Evolutionary conservation across 2,329 filamentous ascomycete species (phyloP).

Genomic region (Akanthomyces lecanii): DNA sequence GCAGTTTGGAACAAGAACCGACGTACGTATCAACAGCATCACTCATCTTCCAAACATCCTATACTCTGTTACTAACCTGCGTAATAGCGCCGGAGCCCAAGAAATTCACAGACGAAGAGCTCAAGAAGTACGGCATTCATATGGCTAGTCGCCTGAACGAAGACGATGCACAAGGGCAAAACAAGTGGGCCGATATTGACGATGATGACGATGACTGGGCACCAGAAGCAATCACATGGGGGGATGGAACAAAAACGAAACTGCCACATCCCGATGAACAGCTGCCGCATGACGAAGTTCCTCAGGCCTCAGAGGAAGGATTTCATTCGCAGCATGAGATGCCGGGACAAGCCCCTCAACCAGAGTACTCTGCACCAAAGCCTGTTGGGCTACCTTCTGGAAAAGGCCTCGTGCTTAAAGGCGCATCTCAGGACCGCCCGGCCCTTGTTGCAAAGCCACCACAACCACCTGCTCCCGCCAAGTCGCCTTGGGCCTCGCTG

Average conservation of each 20-base stretch:
- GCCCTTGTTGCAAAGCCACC: conserved; percentile 70
- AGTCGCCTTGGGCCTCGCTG: conserved; percentile 86
- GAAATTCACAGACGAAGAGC: conserved; percentile 80
- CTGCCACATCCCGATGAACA: conserved; percentile 59
- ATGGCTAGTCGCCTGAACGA: conserved; percentile 73
- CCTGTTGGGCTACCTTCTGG: conserved; percentile 46
- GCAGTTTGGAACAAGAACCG: conserved; percentile 88
- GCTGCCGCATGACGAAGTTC: conserved; percentile 13
- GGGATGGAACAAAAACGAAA: conserved; percentile 79
- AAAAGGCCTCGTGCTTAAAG: conserved; percentile 63
- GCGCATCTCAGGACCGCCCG: conserved; percentile 61
- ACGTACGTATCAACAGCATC: conserved; percentile 48
- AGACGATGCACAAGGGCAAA: conserved; percentile 69
- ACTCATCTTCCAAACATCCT: not conserved
- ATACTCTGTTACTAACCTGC: conserved; percentile 24
- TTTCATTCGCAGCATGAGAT: not conserved
- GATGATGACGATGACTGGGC: conserved; percentile 87
- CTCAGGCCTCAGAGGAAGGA: not conserved
- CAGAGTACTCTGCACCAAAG: conserved; percentile 32
- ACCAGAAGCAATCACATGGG: conserved; percentile 81
- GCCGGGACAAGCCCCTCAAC: conserved; percentile 18
- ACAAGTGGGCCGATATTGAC: conserved; percentile 87
- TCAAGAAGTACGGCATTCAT: conserved; percentile 83
- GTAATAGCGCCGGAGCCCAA: conserved; percentile 64
- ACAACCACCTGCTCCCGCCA: conserved; percentile 63